Conservation (phyloP, 176 grass and related monocot species). For the Aegilops bicornis region DNA sequence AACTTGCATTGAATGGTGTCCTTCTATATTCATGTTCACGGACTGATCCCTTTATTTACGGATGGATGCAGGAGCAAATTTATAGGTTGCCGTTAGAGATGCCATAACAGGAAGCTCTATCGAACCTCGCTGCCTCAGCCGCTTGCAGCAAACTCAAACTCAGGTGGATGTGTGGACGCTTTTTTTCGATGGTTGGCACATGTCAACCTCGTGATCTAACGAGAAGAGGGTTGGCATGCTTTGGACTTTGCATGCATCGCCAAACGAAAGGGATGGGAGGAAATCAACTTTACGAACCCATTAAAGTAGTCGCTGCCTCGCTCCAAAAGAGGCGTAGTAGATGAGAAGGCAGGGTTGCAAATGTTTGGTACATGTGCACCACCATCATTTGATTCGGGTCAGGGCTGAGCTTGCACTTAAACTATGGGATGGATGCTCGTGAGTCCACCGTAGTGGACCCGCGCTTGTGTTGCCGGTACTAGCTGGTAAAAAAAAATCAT, state of each 20-base stretch:
- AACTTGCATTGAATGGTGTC: no score
- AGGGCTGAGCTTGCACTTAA: neutral
- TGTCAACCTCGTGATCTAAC: constrained; percentile 33
- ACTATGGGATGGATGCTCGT: neutral
- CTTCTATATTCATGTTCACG: no score
- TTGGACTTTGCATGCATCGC: constrained; percentile 29
- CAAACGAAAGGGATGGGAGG: neutral
- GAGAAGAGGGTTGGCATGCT: constrained; percentile 24
- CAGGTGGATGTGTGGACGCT: neutral
- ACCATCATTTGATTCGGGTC: neutral
- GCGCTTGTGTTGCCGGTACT: neutral
- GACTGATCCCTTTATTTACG: no score
- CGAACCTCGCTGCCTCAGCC: no score
- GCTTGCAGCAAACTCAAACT: neutral
- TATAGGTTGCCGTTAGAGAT: no score
- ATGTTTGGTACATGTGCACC: constrained; percentile 30
- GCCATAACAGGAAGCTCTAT: no score
- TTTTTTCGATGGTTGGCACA: constrained; percentile 27
- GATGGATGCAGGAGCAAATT: no score
- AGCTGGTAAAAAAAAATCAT: neutral
- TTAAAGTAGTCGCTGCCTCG: neutral
- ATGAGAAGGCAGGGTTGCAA: neutral
- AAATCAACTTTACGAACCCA: neutral
- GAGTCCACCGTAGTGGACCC: neutral
- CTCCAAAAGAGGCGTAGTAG: neutral